Evolutionary conservation across 768 basidiomycete genomes (phyloP), one percentile per base, ranked within the genome.

Genomic region (Leccinum subtestaceum): DNA sequence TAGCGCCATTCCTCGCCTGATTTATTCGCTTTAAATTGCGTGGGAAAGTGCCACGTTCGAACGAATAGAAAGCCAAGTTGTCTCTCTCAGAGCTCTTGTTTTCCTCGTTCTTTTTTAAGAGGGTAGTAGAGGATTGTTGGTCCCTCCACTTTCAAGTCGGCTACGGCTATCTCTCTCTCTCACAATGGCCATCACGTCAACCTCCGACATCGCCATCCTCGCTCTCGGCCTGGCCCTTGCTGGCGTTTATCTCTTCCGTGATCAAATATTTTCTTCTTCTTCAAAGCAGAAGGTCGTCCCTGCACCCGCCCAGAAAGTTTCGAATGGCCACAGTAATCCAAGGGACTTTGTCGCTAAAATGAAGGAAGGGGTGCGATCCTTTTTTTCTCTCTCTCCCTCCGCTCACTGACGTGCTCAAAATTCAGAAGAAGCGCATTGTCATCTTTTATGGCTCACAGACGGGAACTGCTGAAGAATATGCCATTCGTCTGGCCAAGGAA

Each of bases 381-480:
- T 59, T 31, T 21, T 21, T 17, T 23, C 9, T 55, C 32, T 58
- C 40, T 34, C 32, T 55, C 29, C 60, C 43, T 61, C 53, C 36
- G 11, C 23, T 62, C 19, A 61, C 55, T 25, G 17, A 34, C 19
- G 31, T 25, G 5, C 56, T 47, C 43, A 19, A 45, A 45, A 45
- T 49, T 60, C 68, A 98, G 95, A 96, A 95, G 84, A 98, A 97
- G 75, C 93, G 95, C 61, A 78, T 96, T 15, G 91, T 93, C 67
- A 98, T 98, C 69, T 96, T 99, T 73, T 99, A 97, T 70, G 96
- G 96, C 58, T 98, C 96, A 21, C 96, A 99, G 72, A 99, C 96
- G 0, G 96, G 96, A 58, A 99, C 96, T 15, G 96, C 96, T 2
- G 97, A 98, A 74, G 96, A 99, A 74, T 97, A 95, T 65, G 95